Evolutionary conservation across 768 basidiomycete genomes (phyloP).

Genomic region (Crassisporium funariophilum): DNA sequence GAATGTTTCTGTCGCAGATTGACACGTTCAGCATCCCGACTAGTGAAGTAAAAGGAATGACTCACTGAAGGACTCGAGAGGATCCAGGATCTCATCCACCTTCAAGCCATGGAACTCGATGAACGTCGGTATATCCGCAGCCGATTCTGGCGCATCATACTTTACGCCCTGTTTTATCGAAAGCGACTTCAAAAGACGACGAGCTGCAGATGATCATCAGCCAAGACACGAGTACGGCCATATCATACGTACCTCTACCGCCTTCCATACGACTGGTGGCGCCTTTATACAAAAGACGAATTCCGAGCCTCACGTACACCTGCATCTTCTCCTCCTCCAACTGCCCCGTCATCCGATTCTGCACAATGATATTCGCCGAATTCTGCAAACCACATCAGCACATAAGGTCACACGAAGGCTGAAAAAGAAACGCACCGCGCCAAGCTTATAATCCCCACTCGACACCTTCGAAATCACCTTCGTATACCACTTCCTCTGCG

Average conservation of each 20-base stretch:
- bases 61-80: conserved; percentile 81
- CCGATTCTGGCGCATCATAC: conserved; percentile 86
- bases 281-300: conserved; percentile 91
- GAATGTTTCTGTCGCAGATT: conserved; percentile 69
- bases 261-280: conserved; percentile 90
- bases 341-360: conserved; percentile 89
- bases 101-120: conserved; percentile 89
- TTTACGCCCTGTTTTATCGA: conserved; percentile 94
- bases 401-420: background rate
- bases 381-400: conserved; percentile 51
- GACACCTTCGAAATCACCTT: conserved; percentile 87
- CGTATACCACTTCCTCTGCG: conserved; percentile 97
- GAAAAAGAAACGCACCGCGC: conserved; percentile 55
- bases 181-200: conserved; percentile 82
- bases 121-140: conserved; percentile 81
- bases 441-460: conserved; percentile 84
- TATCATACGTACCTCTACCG: conserved; percentile 59
- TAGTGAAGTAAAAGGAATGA: conserved; percentile 12
- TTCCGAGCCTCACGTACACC: conserved; percentile 88
- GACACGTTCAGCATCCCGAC: background rate
- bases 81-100: conserved; percentile 80
- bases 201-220: conserved; percentile 45
- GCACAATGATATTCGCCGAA: conserved; percentile 97
- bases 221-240: background rate
- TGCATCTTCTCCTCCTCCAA: conserved; percentile 99